Percentiles rank a stretch among this genome's conserved stretches.
phyloP scores from a whole-genome alignment of 2,329 filamentous ascomycete genomes.

The Domatiomyces globalis region DNA sequence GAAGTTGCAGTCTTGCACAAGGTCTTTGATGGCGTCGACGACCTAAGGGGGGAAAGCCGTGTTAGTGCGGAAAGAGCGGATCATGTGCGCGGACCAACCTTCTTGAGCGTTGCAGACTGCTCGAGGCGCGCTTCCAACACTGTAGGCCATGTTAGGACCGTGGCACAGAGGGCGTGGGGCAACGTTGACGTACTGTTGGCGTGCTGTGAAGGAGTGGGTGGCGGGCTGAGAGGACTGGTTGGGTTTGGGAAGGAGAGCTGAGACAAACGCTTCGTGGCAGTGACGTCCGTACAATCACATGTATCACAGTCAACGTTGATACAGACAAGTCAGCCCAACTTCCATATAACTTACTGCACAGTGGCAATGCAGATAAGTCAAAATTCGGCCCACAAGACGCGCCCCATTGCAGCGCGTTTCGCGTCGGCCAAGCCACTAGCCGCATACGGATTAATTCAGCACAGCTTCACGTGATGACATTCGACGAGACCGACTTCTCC shows the following conservation, averaged over 20 bases:
- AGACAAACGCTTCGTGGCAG: too few species aligned
- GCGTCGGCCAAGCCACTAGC: too few species aligned
- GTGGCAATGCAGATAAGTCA: too few species aligned
- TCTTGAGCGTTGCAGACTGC: slow-evolving; percentile 88
- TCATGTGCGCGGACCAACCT: slow-evolving; percentile 42
- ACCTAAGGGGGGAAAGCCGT: slow-evolving; percentile 43
- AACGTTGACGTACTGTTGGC: neutral
- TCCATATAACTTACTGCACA: too few species aligned
- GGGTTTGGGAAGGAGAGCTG: neutral
- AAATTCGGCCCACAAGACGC: too few species aligned
- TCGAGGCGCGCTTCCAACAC: slow-evolving; percentile 97
- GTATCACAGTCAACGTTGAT: too few species aligned
- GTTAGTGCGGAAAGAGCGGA: neutral
- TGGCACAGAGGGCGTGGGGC: neutral
- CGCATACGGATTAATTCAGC: too few species aligned
- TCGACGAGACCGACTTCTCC: too few species aligned
- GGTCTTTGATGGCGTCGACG: slow-evolving; percentile 96
- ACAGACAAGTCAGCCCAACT: too few species aligned
- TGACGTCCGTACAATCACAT: neutral
- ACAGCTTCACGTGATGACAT: too few species aligned
- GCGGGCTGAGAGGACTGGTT: neutral
- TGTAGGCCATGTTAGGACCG: slow-evolving; percentile 19
- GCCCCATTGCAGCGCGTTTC: too few species aligned
- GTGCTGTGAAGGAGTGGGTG: neutral
- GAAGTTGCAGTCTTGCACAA: slow-evolving; percentile 99